phyloP scores from a whole-genome alignment of 176 grass and related monocot species.

The Musa beccarii region DNA sequence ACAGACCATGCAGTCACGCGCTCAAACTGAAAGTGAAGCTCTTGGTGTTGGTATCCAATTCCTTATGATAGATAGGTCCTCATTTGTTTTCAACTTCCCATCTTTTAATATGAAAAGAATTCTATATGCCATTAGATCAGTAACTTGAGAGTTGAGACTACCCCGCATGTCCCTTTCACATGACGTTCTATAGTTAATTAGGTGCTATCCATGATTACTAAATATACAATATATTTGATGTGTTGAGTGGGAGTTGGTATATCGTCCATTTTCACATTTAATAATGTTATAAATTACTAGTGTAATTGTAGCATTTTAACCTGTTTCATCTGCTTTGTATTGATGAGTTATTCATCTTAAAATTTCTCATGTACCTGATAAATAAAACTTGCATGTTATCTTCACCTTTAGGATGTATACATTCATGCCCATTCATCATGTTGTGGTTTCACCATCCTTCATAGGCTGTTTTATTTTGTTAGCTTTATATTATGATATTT shows the following conservation, averaged over 20 bases:
- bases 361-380: background rate
- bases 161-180: no score
- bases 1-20: slow-evolving; percentile 39
- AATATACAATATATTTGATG: no score
- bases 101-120: background rate
- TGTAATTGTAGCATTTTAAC: background rate
- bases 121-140: background rate
- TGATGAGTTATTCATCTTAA: background rate
- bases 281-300: no score
- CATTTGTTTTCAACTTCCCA: slow-evolving; percentile 17
- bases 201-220: no score
- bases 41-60: slow-evolving; percentile 50
- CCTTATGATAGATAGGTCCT: slow-evolving; percentile 86
- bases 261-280: no score
- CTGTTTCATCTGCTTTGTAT: background rate
- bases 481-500: no score
- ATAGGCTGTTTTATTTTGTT: background rate
- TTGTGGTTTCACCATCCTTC: background rate
- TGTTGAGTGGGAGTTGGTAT: no score
- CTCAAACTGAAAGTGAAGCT: slow-evolving; percentile 34
- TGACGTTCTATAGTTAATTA: no score
- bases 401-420: background rate
- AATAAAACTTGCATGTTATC: background rate
- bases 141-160: no score
- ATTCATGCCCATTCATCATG: background rate